Conservation (phyloP, 352 stramenopile genomes). For the Globisporangium spiculum region DNA sequence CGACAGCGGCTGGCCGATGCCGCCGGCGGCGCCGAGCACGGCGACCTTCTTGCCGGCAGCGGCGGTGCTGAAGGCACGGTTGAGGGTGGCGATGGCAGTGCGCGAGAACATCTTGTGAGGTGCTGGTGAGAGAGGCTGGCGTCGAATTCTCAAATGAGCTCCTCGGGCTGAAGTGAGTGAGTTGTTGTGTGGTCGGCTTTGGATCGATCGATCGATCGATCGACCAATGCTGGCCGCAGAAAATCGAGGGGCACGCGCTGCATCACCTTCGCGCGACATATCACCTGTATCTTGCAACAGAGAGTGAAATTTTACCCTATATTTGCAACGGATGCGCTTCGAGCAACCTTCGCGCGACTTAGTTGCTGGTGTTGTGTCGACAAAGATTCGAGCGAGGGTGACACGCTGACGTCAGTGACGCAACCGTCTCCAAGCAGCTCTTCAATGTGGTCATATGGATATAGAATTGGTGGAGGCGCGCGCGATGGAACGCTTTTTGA, state of each 20-base stretch:
- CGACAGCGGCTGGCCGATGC: constrained; percentile 98
- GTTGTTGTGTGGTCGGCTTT: background rate
- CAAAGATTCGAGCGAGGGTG: constrained; percentile 7
- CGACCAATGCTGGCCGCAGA: constrained; percentile 14
- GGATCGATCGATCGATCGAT: background rate
- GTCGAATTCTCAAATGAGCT: constrained; percentile 22
- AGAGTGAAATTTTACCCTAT: background rate
- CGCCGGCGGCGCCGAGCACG: constrained; percentile 92
- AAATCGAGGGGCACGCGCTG: constrained; percentile 7
- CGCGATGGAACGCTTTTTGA: background rate
- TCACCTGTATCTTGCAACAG: background rate
- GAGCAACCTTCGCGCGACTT: constrained; percentile 1
- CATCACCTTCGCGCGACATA: constrained; percentile 10
- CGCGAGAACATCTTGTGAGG: constrained; percentile 22
- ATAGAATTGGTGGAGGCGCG: background rate
- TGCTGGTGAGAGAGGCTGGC: constrained; percentile 1
- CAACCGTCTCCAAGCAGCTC: constrained; percentile 4
- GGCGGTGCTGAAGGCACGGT: constrained; percentile 55
- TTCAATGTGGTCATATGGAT: background rate
- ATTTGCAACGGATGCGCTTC: background rate
- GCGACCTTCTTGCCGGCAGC: constrained; percentile 75
- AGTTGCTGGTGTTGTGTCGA: constrained; percentile 11
- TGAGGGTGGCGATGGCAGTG: constrained; percentile 21
- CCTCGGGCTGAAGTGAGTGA: background rate
- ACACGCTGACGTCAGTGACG: constrained; percentile 3